Evolutionary conservation across 331 rosid species (phyloP).

Genomic region (Saraca asoca): DNA sequence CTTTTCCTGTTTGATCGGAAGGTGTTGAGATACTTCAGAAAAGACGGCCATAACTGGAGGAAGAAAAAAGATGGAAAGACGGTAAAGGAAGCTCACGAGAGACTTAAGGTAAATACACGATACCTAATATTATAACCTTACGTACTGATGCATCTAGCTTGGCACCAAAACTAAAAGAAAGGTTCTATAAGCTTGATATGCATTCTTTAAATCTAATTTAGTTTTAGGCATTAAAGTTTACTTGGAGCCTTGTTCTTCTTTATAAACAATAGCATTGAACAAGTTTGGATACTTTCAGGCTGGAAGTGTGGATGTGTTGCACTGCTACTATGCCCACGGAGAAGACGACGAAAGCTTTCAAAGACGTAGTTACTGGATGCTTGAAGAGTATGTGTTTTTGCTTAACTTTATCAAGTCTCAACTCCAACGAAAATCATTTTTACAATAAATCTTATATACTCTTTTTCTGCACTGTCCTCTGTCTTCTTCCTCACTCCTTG

Average conservation of each 20-base stretch:
- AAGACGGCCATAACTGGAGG: constrained; percentile 94
- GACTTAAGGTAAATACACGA: constrained; percentile 67
- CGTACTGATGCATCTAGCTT: constrained; percentile 3
- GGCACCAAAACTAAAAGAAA: constrained; percentile 20
- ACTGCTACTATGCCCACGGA: constrained; percentile 82
- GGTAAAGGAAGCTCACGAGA: constrained; percentile 91
- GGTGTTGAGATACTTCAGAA: constrained; percentile 85
- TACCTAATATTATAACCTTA: constrained; percentile 14
- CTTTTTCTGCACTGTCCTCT: constrained; percentile 1
- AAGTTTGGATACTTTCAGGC: constrained; percentile 44
- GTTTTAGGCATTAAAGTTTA: constrained; percentile 21
- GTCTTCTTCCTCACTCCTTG: background rate
- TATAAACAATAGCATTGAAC: constrained; percentile 26
- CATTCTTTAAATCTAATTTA: constrained; percentile 10
- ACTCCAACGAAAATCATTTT: background rate
- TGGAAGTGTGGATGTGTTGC: constrained; percentile 72
- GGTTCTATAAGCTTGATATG: constrained; percentile 4
- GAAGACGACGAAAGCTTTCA: constrained; percentile 70
- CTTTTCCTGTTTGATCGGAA: constrained; percentile 88
- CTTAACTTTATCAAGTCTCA: constrained; percentile 17
- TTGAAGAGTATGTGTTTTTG: constrained; percentile 62
- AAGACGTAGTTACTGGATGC: constrained; percentile 84
- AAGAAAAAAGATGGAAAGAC: constrained; percentile 95
- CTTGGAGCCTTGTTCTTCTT: constrained; percentile 13
- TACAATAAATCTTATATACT: background rate